phyloP scores from a whole-genome alignment of 371 early-diverging fungal genomes.

The Funneliformis caledonium region DNA sequence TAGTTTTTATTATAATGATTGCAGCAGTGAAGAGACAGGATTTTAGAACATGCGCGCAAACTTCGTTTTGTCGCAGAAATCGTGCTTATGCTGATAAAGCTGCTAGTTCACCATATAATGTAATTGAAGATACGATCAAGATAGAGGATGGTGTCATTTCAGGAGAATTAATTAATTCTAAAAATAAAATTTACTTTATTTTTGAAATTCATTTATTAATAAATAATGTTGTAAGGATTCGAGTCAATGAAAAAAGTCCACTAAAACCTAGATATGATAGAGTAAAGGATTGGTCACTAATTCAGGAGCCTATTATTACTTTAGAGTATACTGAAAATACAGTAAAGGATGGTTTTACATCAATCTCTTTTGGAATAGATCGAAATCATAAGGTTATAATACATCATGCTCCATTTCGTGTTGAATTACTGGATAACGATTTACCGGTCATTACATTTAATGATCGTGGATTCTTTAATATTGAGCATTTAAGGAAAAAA shows the following conservation, averaged over 20 bases:
- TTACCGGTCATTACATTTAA: constrained; percentile 76
- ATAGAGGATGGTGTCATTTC: constrained; percentile 55
- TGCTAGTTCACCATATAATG: constrained; percentile 64
- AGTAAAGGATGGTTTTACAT: constrained; percentile 37
- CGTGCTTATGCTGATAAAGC: constrained; percentile 79
- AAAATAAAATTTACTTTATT: constrained; percentile 51
- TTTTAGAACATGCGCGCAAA: constrained; percentile 90
- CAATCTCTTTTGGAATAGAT: constrained; percentile 44
- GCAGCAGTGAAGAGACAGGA: constrained; percentile 74
- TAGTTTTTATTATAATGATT: background rate
- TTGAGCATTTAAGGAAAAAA: constrained; percentile 76
- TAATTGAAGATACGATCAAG: constrained; percentile 58
- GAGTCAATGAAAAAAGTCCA: constrained; percentile 71
- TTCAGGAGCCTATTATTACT: constrained; percentile 48
- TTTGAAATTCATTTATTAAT: constrained; percentile 59
- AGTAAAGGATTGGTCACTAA: constrained; percentile 64
- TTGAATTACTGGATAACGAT: constrained; percentile 70
- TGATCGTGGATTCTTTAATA: constrained; percentile 80
- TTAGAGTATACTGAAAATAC: constrained; percentile 45
- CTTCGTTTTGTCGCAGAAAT: constrained; percentile 90
- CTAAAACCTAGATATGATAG: constrained; percentile 75
- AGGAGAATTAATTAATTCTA: constrained; percentile 64
- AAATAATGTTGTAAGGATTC: constrained; percentile 68
- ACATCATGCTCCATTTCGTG: constrained; percentile 60
- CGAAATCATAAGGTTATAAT: constrained; percentile 56